These are phyloP conservation scores for Heliamphora pulchella DNA, from an alignment of 179 eudicot genomes.

Conservation along the genomic window DNA sequence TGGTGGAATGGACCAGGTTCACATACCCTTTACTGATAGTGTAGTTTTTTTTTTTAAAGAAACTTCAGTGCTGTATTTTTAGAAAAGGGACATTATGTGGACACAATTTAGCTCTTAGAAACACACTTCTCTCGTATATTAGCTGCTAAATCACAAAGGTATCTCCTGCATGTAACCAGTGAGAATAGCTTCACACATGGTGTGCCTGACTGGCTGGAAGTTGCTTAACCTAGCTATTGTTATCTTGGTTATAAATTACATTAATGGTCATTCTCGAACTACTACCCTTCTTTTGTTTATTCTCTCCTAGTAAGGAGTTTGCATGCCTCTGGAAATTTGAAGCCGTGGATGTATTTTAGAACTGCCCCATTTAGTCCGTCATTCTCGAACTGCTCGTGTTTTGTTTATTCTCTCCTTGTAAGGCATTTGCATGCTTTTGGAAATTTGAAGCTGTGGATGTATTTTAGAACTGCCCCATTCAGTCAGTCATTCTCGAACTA, in stretches of 20 bases:
- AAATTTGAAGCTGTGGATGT: no score
- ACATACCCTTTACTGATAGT: not conserved
- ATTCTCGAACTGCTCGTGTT: no score
- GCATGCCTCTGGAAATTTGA: no score
- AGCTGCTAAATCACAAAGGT: no score
- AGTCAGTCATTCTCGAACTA: no score
- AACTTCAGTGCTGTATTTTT: not conserved
- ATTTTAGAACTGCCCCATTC: no score
- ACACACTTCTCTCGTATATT: not conserved
- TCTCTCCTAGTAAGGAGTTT: not conserved
- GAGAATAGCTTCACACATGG: not conserved
- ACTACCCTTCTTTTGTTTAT: not conserved
- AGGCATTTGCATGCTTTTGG: no score
- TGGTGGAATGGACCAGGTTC: slow-evolving; percentile 99
- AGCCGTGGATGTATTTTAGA: no score
- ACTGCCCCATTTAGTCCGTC: no score
- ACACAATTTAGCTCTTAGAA: not conserved
- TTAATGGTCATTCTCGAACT: not conserved
- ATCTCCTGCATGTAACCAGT: no score
- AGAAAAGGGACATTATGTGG: not conserved
- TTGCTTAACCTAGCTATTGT: not conserved
- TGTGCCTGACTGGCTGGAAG: not conserved
- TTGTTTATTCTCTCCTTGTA: no score
- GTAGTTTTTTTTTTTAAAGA: not conserved
- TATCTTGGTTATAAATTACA: not conserved